Evolutionary conservation across 495 filamentous ascomycete genomes (phyloP), one percentile per base, ranked within the genome.

Genomic region (Parathielavia appendiculata): DNA sequence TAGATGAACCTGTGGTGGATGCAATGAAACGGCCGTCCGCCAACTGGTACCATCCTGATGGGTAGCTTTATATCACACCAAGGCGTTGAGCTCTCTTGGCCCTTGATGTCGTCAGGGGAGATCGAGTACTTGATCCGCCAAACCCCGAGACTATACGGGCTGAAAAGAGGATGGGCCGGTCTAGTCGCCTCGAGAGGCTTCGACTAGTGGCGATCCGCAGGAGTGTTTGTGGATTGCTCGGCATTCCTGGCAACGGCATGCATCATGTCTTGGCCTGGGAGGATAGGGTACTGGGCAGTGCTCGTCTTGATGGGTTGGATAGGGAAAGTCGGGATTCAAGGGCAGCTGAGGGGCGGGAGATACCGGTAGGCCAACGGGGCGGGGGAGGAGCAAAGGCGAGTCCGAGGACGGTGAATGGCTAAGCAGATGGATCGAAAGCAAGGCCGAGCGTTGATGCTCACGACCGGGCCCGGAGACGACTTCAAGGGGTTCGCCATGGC

Each of bases 121-220:
- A 30, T 30, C 26, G 26, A 30, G 26, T 30, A 6, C 26, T 6
- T 30, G 26, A 30, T 30, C 26, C 26, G 26, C 26, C 26, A 2
- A 30, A 30, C 3, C 6, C 26, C 6, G 26, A 4, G 43, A 5
- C 23, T 6, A 54, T 13, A 3, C 14, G 36, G 45, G 54, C 54
- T 57, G 22, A 57, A 50, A 41, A 6, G 1, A 17, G 36, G 2
- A 38, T 39, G 8, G 34, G 20, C 35, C 34, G 23, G 8, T 30
- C 44, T 22, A 48, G 44, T 56, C 43, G n/a, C 40, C n/a, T 16
- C 54, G 9, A 48, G 22, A 50, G 16, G 14, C 11, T 57, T 43
- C 45, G 16, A 20, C 16, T 10, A 10, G 54, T 57, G 54, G 54
- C 54, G 36, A 57, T 26, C n/a, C 19, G n/a, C 17, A 20, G 43